A percentile compares a stretch with the other conserved stretches of the same genome.
These are phyloP conservation scores for Trichoderma atroviride DNA, from an alignment of 2,329 filamentous ascomycete genomes.

Conservation along the genomic window DNA sequence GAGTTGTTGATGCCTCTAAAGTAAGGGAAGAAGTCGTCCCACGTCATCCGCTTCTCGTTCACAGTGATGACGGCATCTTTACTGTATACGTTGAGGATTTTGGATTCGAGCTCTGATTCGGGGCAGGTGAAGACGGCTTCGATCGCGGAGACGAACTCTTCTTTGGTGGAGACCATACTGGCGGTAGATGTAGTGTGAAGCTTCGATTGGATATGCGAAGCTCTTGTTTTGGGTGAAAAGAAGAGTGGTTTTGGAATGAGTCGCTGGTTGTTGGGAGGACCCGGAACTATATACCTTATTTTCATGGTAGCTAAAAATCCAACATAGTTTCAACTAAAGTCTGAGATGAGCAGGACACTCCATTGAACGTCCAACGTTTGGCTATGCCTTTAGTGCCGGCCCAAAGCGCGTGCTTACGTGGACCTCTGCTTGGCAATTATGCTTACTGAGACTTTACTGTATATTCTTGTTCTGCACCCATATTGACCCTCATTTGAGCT, in stretches of 20 bases:
- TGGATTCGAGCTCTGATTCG: not conserved
- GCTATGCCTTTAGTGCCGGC: not conserved
- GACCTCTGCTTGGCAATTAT: not conserved
- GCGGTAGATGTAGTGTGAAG: not conserved
- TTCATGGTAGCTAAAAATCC: not conserved
- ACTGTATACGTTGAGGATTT: not conserved
- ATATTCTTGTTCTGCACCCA: not conserved
- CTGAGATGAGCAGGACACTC: not conserved
- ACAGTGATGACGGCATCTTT: constrained; percentile 3
- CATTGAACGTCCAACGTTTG: not conserved
- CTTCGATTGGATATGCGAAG: not conserved
- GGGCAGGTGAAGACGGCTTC: not conserved
- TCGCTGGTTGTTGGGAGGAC: not conserved
- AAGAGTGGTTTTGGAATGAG: not conserved
- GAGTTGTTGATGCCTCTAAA: not conserved
- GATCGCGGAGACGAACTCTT: not conserved
- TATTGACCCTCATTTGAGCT: not conserved
- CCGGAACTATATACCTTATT: not conserved
- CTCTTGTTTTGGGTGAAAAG: not conserved
- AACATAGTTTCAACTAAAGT: not conserved
- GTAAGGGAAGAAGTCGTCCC: not conserved
- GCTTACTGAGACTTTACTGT: not conserved
- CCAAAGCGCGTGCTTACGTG: not conserved
- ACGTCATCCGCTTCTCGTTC: constrained; percentile 3
- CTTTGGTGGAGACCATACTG: not conserved